These are phyloP conservation scores for Circinella umbellata DNA, from an alignment of 371 early-diverging fungal species.

Conservation along the genomic window DNA sequence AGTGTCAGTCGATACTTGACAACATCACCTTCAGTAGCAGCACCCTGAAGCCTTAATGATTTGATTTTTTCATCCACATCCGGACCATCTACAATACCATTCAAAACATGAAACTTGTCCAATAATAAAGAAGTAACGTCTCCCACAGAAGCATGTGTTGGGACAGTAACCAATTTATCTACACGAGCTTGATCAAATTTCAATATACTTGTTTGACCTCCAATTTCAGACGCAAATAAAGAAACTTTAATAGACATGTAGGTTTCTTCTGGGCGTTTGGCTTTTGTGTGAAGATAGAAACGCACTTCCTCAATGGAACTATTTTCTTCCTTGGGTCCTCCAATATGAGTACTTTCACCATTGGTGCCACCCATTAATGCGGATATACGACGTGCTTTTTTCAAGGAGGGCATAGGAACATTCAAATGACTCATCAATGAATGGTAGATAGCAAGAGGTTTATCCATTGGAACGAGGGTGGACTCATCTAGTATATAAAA, in stretches of 20 bases:
- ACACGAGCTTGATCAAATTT: slow-evolving; percentile 31
- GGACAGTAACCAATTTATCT: slow-evolving; percentile 46
- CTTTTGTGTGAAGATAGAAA: slow-evolving; percentile 46
- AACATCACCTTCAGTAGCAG: slow-evolving; percentile 23
- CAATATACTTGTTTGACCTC: slow-evolving; percentile 20
- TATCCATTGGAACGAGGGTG: slow-evolving; percentile 51
- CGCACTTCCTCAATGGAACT: slow-evolving; percentile 29
- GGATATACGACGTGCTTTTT: slow-evolving; percentile 54
- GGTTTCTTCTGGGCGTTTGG: slow-evolving; percentile 36
- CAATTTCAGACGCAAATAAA: slow-evolving; percentile 30
- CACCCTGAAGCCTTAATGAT: slow-evolving; percentile 33
- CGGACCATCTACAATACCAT: slow-evolving; percentile 47
- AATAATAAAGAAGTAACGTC: slow-evolving; percentile 42
- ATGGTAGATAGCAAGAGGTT: slow-evolving; percentile 57
- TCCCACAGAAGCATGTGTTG: slow-evolving; percentile 33
- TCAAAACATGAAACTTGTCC: slow-evolving; percentile 54
- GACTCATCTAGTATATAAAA: slow-evolving; percentile 39
- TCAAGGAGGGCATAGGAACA: slow-evolving; percentile 54
- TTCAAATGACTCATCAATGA: slow-evolving; percentile 55
- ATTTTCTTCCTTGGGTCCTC: slow-evolving; percentile 33
- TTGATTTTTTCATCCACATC: slow-evolving; percentile 28
- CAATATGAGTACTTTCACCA: slow-evolving; percentile 37
- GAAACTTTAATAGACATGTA: slow-evolving; percentile 49
- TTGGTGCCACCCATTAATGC: slow-evolving; percentile 39
- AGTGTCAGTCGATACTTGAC: slow-evolving; percentile 36